Evolutionary conservation across 768 basidiomycete genomes (phyloP).

Genomic region (Pleurotus sapidus): DNA sequence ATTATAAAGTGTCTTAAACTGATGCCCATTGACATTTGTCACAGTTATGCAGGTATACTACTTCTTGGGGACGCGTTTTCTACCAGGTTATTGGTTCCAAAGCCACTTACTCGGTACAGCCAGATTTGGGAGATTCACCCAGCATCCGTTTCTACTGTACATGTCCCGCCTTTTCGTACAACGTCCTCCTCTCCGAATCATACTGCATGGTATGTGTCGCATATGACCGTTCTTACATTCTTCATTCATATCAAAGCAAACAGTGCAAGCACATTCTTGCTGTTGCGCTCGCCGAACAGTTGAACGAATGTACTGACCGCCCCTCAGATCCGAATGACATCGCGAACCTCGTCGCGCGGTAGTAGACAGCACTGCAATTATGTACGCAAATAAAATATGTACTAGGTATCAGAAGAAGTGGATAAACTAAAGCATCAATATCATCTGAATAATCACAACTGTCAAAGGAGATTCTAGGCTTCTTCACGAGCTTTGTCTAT

Average conservation of each 20-base stretch:
- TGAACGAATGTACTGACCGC: constrained; percentile 50
- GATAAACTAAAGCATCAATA: neutral
- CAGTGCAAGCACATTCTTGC: constrained; percentile 86
- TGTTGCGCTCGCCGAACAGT: constrained; percentile 51
- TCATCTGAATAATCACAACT: constrained; percentile 5
- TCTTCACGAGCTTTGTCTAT: constrained; percentile 24
- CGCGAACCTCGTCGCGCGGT: constrained; percentile 35
- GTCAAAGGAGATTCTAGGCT: neutral
- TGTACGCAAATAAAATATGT: neutral
- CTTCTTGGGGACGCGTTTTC: constrained; percentile 54
- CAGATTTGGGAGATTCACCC: constrained; percentile 28
- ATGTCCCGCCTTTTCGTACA: constrained; percentile 70
- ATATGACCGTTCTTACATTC: too few species aligned
- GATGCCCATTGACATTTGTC: neutral
- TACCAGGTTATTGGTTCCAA: constrained; percentile 71
- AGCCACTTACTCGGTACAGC: constrained; percentile 56
- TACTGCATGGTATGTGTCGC: constrained; percentile 57
- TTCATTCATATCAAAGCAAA: neutral
- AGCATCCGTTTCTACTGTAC: constrained; percentile 52
- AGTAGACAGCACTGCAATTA: constrained; percentile 20
- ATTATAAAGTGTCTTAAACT: neutral
- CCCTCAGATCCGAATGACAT: constrained; percentile 46
- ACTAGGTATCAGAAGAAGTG: neutral
- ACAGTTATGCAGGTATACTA: constrained; percentile 61
- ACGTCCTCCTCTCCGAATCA: constrained; percentile 55